These are phyloP conservation scores for Suillus subaureus DNA, from an alignment of 768 basidiomycete species.

Conservation along the genomic window DNA sequence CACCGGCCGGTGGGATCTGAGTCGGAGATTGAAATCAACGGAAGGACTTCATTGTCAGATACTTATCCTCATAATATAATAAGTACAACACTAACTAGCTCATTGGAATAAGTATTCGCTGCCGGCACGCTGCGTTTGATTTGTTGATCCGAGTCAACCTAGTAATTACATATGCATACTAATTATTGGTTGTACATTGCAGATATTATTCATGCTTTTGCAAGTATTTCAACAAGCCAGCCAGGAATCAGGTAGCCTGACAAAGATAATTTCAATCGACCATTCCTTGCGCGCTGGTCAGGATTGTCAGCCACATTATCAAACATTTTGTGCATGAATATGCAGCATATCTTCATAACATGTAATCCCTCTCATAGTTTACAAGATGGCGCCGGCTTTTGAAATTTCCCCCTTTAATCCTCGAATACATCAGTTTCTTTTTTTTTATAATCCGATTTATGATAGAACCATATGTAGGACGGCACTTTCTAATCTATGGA, in stretches of 20 bases:
- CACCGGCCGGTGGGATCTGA: too few species aligned
- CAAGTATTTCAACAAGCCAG: background rate
- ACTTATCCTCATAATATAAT: too few species aligned
- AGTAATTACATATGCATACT: too few species aligned
- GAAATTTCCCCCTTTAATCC: slow-evolving; percentile 39
- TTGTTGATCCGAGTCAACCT: too few species aligned
- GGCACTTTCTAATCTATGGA: too few species aligned
- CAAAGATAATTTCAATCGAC: too few species aligned
- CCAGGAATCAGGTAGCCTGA: background rate
- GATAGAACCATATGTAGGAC: too few species aligned
- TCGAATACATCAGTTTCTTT: slow-evolving; percentile 29
- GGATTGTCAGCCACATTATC: too few species aligned
- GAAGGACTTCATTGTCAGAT: too few species aligned
- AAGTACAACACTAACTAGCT: background rate
- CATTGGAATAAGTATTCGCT: background rate
- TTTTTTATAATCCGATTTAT: too few species aligned
- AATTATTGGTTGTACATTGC: background rate
- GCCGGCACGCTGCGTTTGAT: background rate
- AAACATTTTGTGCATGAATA: background rate
- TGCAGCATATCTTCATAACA: background rate
- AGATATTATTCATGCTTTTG: too few species aligned
- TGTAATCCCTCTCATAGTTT: slow-evolving; percentile 8
- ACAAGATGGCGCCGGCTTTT: slow-evolving; percentile 57
- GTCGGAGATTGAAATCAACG: background rate
- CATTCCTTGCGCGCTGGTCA: too few species aligned